Evolutionary conservation across 768 basidiomycete species (phyloP).

Genomic region (Lentinula lateritia): DNA sequence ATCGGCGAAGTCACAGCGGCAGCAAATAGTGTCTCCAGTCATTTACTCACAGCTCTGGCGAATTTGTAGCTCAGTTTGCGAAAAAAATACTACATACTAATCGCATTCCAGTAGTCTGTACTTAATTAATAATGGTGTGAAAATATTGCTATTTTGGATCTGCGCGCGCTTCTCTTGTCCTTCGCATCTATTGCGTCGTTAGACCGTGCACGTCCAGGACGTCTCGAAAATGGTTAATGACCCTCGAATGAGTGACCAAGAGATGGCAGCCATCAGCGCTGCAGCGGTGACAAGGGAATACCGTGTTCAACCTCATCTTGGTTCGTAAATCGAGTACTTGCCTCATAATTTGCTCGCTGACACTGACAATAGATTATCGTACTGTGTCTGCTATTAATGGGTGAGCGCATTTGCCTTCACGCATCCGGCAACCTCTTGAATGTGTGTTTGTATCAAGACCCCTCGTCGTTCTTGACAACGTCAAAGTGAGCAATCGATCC

Average conservation of each 20-base stretch:
- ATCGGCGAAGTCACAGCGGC: slow-evolving; percentile 30
- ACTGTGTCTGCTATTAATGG: slow-evolving; percentile 99
- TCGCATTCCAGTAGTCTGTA: too few relatives aligned
- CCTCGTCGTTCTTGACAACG: slow-evolving; percentile 94
- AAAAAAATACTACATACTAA: too few relatives aligned
- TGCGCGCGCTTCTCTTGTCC: not conserved
- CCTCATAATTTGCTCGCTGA: not conserved
- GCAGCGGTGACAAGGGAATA: slow-evolving; percentile 88
- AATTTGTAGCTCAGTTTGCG: too few relatives aligned
- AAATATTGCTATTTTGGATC: not conserved
- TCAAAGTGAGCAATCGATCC: slow-evolving; percentile 60
- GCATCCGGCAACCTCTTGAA: slow-evolving; percentile 4
- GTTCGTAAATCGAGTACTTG: slow-evolving; percentile 34
- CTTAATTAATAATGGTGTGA: slow-evolving; percentile 10
- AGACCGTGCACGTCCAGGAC: not conserved
- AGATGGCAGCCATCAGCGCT: slow-evolving; percentile 77
- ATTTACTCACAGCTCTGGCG: not conserved
- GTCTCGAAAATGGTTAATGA: slow-evolving; percentile 33
- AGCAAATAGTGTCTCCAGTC: slow-evolving; percentile 29
- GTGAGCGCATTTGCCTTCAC: slow-evolving; percentile 34
- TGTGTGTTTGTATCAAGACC: slow-evolving; percentile 48
- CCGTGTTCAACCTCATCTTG: slow-evolving; percentile 83
- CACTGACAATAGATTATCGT: slow-evolving; percentile 67
- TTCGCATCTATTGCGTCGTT: not conserved
- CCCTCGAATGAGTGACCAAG: slow-evolving; percentile 64